These are phyloP conservation scores for Arthrobotrys musiformis DNA, from an alignment of 2,329 filamentous ascomycete genomes.

Conservation along the genomic window DNA sequence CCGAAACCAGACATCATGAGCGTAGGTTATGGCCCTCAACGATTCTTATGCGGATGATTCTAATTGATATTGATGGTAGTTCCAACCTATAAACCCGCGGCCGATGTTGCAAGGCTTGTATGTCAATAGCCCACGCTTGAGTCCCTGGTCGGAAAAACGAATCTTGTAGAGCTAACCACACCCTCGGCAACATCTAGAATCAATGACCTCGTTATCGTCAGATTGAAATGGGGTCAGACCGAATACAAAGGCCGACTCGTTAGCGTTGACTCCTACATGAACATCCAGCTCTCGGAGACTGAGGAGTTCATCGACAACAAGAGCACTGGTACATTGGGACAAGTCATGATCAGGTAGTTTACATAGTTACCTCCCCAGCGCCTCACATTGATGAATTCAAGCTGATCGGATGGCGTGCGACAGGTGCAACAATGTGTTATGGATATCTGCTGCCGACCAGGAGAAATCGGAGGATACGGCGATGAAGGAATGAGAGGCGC, in stretches of 20 bases:
- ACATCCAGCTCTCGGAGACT: slow-evolving; percentile 88
- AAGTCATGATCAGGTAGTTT: slow-evolving; percentile 85
- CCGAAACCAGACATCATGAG: slow-evolving; percentile 46
- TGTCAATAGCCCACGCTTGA: slow-evolving; percentile 61
- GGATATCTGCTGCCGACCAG: slow-evolving; percentile 69
- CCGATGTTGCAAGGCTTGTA: slow-evolving; percentile 94
- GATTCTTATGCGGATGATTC: neutral
- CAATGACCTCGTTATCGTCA: slow-evolving; percentile 88
- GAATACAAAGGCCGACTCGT: slow-evolving; percentile 96
- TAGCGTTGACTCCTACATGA: slow-evolving; percentile 98
- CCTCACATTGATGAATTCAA: neutral
- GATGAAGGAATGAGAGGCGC: slow-evolving; percentile 63
- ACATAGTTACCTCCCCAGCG: neutral
- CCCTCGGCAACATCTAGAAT: slow-evolving; percentile 68
- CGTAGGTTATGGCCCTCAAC: slow-evolving; percentile 8
- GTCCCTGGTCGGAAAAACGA: neutral
- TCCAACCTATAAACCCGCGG: slow-evolving; percentile 94
- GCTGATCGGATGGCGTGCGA: neutral
- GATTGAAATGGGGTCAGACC: slow-evolving; percentile 96
- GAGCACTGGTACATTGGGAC: slow-evolving; percentile 83
- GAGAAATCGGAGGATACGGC: slow-evolving; percentile 66
- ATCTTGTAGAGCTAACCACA: neutral
- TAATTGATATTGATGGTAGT: slow-evolving; percentile 65
- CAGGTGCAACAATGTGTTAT: slow-evolving; percentile 97
- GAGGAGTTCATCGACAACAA: slow-evolving; percentile 93